Percentiles rank a stretch among this genome's conserved stretches.
Evolutionary conservation across 768 basidiomycete genomes (phyloP).

Genomic region (Tricholoma flavovirens): DNA sequence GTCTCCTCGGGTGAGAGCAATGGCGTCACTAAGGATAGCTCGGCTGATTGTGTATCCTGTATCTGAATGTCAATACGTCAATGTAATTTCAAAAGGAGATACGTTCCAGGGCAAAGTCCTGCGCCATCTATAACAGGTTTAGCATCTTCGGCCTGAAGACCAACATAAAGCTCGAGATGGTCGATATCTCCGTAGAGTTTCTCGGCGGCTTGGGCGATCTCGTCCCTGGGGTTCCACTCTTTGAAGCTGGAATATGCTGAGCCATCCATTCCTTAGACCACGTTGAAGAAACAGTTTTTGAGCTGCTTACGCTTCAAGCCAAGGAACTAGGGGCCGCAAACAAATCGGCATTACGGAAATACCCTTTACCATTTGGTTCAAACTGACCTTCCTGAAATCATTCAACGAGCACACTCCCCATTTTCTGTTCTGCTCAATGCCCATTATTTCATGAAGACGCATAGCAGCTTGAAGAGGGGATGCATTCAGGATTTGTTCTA

Average conservation of each 20-base stretch:
- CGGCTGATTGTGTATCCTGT: slow-evolving; percentile 77
- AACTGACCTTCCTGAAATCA: slow-evolving; percentile 63
- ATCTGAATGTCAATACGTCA: not conserved
- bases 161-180: slow-evolving; percentile 74
- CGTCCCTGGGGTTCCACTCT: slow-evolving; percentile 76
- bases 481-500: not conserved
- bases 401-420: slow-evolving; percentile 86
- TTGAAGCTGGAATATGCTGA: slow-evolving; percentile 58
- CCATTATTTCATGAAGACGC: slow-evolving; percentile 79
- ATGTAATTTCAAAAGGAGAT: not conserved
- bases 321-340: slow-evolving; percentile 42
- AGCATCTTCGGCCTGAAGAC: slow-evolving; percentile 71
- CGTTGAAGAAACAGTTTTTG: not conserved
- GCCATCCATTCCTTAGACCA: not conserved
- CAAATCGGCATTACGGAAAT: not conserved
- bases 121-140: slow-evolving; percentile 75
- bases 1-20: slow-evolving; percentile 82
- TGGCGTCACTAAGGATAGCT: slow-evolving; percentile 81
- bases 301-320: slow-evolving; percentile 61
- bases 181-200: slow-evolving; percentile 74
- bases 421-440: slow-evolving; percentile 65
- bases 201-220: slow-evolving; percentile 67
- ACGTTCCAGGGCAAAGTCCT: slow-evolving; percentile 74
- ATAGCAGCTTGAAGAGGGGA: slow-evolving; percentile 42
- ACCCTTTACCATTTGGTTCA: not conserved